Evolutionary conservation across 176 grass and related monocot species (phyloP).

Genomic region (Avena eriantha): DNA sequence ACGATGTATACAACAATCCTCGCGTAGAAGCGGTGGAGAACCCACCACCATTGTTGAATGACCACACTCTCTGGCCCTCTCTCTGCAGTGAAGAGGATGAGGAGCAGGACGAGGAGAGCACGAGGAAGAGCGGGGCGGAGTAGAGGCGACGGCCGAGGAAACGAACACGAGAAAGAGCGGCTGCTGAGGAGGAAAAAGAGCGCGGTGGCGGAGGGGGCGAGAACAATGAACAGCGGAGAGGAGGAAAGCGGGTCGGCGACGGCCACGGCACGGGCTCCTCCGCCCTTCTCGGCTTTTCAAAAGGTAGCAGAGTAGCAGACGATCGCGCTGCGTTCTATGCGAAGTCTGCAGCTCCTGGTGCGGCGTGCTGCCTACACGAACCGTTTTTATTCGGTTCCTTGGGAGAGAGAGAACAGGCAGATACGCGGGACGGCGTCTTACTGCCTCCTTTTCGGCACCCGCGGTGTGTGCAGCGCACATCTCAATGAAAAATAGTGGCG

Average conservation of each 20-base stretch:
- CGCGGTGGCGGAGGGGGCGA: not conserved
- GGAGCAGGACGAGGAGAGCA: not conserved
- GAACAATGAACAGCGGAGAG: not conserved
- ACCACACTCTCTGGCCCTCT: not conserved
- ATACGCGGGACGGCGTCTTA: no score
- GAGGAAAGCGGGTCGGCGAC: not conserved
- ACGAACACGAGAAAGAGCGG: not conserved
- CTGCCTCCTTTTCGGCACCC: no score
- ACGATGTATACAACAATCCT: not conserved
- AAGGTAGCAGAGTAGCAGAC: no score
- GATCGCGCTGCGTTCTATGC: not conserved
- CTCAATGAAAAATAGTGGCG: no score
- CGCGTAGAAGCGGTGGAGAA: not conserved
- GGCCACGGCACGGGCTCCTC: not conserved
- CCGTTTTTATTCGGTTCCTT: not conserved
- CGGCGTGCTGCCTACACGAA: slow-evolving; percentile 11
- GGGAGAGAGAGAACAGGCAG: no score
- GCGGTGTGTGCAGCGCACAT: no score
- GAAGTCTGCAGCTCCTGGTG: not conserved
- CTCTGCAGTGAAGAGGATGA: not conserved
- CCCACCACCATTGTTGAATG: slow-evolving; percentile 46
- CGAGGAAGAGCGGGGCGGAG: not conserved
- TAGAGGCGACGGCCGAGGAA: not conserved
- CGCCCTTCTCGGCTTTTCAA: not conserved
- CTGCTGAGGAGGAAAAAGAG: not conserved